Evolutionary conservation across 805 yeast genomes (phyloP).

Genomic region (Suhomyces vadensis): DNA sequence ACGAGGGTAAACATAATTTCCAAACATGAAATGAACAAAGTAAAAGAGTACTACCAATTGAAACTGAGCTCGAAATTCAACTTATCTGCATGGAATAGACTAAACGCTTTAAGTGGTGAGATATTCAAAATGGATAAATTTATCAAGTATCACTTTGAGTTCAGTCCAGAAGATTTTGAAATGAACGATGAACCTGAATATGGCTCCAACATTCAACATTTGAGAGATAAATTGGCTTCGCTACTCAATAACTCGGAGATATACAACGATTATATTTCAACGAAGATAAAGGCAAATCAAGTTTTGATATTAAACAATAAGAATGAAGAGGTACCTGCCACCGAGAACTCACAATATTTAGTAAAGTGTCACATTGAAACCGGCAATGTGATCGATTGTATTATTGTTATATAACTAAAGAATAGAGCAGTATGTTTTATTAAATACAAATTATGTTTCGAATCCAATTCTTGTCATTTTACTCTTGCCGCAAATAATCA

Average conservation of each 20-base stretch:
- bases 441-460: background rate
- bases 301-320: slow-evolving; percentile 34
- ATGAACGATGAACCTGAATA: slow-evolving; percentile 57
- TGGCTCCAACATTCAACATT: slow-evolving; percentile 67
- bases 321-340: slow-evolving; percentile 23
- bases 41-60: slow-evolving; percentile 30
- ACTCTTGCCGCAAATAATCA: background rate
- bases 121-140: slow-evolving; percentile 23
- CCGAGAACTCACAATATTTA: slow-evolving; percentile 30
- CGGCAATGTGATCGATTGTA: slow-evolving; percentile 41
- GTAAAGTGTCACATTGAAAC: slow-evolving; percentile 43
- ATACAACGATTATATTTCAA: slow-evolving; percentile 18
- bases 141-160: slow-evolving; percentile 68
- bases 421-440: too few species aligned
- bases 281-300: slow-evolving; percentile 6
- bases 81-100: slow-evolving; percentile 22
- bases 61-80: slow-evolving; percentile 28
- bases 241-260: slow-evolving; percentile 49
- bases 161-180: slow-evolving; percentile 78
- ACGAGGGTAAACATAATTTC: slow-evolving; percentile 48
- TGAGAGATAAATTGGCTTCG: slow-evolving; percentile 56
- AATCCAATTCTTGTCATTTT: background rate
- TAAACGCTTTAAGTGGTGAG: slow-evolving; percentile 16
- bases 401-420: slow-evolving; percentile 15
- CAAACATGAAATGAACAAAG: slow-evolving; percentile 15